A percentile compares a stretch with the other conserved stretches of the same genome.
These are phyloP conservation scores for Verbena officinalis DNA, from an alignment of 257 asterid species.

Conservation along the genomic window DNA sequence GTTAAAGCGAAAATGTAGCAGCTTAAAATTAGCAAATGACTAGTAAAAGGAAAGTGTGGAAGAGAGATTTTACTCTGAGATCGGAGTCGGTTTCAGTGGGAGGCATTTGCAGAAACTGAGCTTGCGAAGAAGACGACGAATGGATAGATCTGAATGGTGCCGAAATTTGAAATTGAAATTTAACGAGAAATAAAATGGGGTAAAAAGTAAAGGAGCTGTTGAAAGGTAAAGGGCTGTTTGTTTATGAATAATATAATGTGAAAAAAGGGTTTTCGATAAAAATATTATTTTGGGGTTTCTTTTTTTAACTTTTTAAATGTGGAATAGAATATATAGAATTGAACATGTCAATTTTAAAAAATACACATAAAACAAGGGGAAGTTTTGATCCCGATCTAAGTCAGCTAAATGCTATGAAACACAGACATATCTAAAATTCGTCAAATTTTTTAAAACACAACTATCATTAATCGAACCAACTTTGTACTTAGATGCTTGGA, in stretches of 20 bases:
- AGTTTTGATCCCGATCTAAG: too few relatives aligned
- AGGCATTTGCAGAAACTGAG: slow-evolving; percentile 46
- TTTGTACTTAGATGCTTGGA: too few relatives aligned
- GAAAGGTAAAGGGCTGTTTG: slow-evolving; percentile 7
- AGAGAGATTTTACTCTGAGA: slow-evolving; percentile 49
- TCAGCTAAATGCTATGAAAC: too few relatives aligned
- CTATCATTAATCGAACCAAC: too few relatives aligned
- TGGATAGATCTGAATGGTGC: slow-evolving; percentile 42
- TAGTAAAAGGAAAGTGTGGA: not conserved
- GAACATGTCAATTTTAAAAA: too few relatives aligned
- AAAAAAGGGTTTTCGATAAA: not conserved
- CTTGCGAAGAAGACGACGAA: slow-evolving; percentile 13
- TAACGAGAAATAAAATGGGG: slow-evolving; percentile 12
- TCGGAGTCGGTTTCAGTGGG: slow-evolving; percentile 63
- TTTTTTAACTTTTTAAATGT: too few relatives aligned
- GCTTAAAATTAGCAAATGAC: not conserved
- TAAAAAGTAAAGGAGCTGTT: slow-evolving; percentile 12
- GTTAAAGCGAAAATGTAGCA: slow-evolving; percentile 17
- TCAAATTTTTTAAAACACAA: too few relatives aligned
- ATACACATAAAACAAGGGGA: too few relatives aligned
- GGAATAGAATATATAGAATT: too few relatives aligned
- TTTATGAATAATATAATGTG: slow-evolving; percentile 5
- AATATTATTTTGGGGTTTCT: too few relatives aligned
- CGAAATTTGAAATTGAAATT: slow-evolving; percentile 49
- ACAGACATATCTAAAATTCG: too few relatives aligned